These are phyloP conservation scores for Mycena pura DNA, from an alignment of 768 basidiomycete genomes.

Conservation along the genomic window DNA sequence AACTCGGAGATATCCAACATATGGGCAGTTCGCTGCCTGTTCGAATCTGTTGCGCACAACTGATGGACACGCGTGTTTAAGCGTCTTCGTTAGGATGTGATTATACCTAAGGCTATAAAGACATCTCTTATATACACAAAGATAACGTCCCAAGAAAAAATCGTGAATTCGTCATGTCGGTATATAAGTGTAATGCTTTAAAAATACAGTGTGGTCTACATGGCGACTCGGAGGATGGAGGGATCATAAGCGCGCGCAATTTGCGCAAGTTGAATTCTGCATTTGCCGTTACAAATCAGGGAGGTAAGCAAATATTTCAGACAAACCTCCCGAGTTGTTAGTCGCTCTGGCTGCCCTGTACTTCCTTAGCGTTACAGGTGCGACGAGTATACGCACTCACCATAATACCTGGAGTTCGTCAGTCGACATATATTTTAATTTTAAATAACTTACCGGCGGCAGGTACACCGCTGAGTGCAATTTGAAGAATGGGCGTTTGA, in stretches of 20 bases:
- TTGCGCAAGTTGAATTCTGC: constrained; percentile 12
- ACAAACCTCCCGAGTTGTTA: constrained; percentile 18
- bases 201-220: constrained; percentile 23
- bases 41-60: too few relatives aligned
- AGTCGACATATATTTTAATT: neutral
- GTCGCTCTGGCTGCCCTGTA: constrained; percentile 22
- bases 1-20: too few relatives aligned
- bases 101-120: too few relatives aligned
- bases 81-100: too few relatives aligned
- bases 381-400: constrained; percentile 3
- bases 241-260: constrained; percentile 15
- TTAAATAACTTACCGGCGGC: constrained; percentile 21
- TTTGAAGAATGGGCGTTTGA: constrained; percentile 17
- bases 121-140: too few relatives aligned
- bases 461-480: constrained; percentile 21
- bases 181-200: constrained; percentile 26
- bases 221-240: neutral
- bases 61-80: too few relatives aligned
- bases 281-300: neutral
- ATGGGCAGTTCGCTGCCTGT: too few relatives aligned
- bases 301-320: neutral
- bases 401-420: constrained; percentile 20
- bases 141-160: neutral
- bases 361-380: neutral
- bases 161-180: constrained; percentile 22